Evolutionary conservation across 768 basidiomycete genomes (phyloP).

Genomic region (Trametes coccinea): DNA sequence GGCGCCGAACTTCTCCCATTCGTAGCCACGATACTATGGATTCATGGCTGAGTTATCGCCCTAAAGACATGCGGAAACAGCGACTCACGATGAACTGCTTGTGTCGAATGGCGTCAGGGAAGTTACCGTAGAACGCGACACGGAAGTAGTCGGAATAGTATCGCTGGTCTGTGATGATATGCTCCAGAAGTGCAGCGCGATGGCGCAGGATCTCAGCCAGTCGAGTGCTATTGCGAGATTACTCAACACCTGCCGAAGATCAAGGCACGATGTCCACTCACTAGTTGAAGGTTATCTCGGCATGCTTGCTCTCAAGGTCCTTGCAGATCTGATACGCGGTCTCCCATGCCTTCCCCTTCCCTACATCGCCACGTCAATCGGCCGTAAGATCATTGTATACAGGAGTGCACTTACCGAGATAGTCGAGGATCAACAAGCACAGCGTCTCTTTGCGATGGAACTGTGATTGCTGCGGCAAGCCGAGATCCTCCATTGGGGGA

Average conservation of each 20-base stretch:
- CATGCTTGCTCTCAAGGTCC: conserved; percentile 87
- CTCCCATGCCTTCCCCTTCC: conserved; percentile 98
- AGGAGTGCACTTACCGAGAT: conserved; percentile 60
- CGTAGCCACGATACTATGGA: conserved; percentile 83
- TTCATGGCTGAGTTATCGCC: neutral
- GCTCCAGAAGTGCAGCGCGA: conserved; percentile 84
- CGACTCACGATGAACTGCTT: conserved; percentile 85
- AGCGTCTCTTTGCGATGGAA: conserved; percentile 95
- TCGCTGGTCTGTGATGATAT: conserved; percentile 79
- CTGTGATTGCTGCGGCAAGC: conserved; percentile 87
- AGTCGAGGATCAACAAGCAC: conserved; percentile 89
- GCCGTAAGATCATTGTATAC: conserved; percentile 6
- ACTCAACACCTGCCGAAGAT: neutral
- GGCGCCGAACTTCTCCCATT: conserved; percentile 90
- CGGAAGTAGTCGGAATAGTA: conserved; percentile 93
- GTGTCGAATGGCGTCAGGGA: conserved; percentile 79
- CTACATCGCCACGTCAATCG: conserved; percentile 39
- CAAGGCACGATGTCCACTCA: conserved; percentile 38
- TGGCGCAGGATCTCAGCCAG: conserved; percentile 84
- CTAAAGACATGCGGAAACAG: neutral
- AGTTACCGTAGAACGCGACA: conserved; percentile 91
- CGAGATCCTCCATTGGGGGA: conserved; percentile 85
- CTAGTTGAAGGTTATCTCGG: conserved; percentile 90
- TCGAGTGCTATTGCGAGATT: conserved; percentile 51
- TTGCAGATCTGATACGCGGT: conserved; percentile 91